phyloP scores from a whole-genome alignment of 495 filamentous ascomycete species.

The Trichoderma asperelloides region DNA sequence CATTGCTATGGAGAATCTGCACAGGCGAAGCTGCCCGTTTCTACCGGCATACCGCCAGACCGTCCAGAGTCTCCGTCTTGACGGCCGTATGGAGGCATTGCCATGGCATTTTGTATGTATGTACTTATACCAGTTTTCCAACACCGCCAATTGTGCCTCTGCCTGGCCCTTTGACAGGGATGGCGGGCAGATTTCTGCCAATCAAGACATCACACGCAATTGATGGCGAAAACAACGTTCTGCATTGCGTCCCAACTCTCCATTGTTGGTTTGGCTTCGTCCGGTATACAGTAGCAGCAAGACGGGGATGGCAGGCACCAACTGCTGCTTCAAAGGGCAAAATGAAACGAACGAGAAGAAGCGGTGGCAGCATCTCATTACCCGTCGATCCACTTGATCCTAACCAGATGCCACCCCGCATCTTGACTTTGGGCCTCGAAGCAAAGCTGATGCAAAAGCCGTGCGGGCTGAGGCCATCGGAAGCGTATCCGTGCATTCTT shows the following conservation, averaged over 20 bases:
- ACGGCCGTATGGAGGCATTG: background rate
- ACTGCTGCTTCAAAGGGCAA: background rate
- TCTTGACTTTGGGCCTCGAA: background rate
- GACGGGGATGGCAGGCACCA: too few species aligned
- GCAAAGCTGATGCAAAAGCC: background rate
- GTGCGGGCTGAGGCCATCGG: background rate
- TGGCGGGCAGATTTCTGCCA: background rate
- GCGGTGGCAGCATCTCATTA: background rate
- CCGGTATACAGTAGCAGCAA: background rate
- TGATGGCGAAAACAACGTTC: background rate
- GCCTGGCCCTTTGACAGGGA: background rate
- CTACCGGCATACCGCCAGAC: slow-evolving; percentile 5
- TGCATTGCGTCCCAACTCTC: slow-evolving; percentile 2
- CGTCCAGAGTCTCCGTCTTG: background rate
- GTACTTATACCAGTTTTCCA: background rate
- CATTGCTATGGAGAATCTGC: background rate
- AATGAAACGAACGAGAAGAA: background rate
- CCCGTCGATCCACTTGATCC: background rate
- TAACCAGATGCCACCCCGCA: background rate
- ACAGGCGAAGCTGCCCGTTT: slow-evolving; percentile 4
- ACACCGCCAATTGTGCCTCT: background rate
- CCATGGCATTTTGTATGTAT: background rate
- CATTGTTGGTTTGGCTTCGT: background rate
- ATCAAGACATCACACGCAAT: background rate
- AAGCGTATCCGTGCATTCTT: background rate